A percentile compares a stretch with the other conserved stretches of the same genome.
phyloP scores from a whole-genome alignment of 768 basidiomycete species.

The Collybia sordida region DNA sequence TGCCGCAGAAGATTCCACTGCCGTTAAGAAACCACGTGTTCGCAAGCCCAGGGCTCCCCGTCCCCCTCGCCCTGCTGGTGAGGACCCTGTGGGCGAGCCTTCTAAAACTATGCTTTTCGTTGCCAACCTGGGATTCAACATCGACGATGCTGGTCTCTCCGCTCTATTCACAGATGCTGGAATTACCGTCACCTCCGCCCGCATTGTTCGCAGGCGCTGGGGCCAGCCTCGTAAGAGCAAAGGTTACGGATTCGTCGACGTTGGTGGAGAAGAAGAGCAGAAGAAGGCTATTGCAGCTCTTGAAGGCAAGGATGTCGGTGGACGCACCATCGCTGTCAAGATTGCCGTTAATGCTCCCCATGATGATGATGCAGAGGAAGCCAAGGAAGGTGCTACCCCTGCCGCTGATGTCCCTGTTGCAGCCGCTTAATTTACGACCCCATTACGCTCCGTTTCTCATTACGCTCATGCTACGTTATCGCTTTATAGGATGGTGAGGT shows the following conservation, averaged over 20 bases:
- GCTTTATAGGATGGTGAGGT: slow-evolving; percentile 26
- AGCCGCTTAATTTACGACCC: slow-evolving; percentile 23
- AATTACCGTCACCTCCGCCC: slow-evolving; percentile 80
- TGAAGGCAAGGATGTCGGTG: slow-evolving; percentile 85
- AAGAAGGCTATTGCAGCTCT: slow-evolving; percentile 85
- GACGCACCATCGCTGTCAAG: slow-evolving; percentile 89
- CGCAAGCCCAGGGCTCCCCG: slow-evolving; percentile 62
- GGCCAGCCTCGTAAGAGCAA: slow-evolving; percentile 87
- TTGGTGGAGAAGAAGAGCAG: slow-evolving; percentile 87
- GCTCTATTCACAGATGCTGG: slow-evolving; percentile 86
- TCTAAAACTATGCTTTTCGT: slow-evolving; percentile 92
- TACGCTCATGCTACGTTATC: slow-evolving; percentile 34
- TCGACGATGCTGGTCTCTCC: slow-evolving; percentile 81
- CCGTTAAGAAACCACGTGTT: slow-evolving; percentile 50
- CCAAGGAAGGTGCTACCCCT: slow-evolving; percentile 23
- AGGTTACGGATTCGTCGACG: slow-evolving; percentile 98
- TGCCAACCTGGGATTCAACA: slow-evolving; percentile 95
- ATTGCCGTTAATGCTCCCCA: slow-evolving; percentile 86
- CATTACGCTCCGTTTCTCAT: slow-evolving; percentile 16
- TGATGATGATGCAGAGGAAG: slow-evolving; percentile 48
- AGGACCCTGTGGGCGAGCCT: slow-evolving; percentile 84
- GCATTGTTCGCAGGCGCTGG: slow-evolving; percentile 85
- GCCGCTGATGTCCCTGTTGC: slow-evolving; percentile 19
- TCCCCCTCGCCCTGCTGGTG: slow-evolving; percentile 67
- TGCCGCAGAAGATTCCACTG: slow-evolving; percentile 32